phyloP scores from a whole-genome alignment of 768 basidiomycete genomes.

The Mycena olivaceomarginata region DNA sequence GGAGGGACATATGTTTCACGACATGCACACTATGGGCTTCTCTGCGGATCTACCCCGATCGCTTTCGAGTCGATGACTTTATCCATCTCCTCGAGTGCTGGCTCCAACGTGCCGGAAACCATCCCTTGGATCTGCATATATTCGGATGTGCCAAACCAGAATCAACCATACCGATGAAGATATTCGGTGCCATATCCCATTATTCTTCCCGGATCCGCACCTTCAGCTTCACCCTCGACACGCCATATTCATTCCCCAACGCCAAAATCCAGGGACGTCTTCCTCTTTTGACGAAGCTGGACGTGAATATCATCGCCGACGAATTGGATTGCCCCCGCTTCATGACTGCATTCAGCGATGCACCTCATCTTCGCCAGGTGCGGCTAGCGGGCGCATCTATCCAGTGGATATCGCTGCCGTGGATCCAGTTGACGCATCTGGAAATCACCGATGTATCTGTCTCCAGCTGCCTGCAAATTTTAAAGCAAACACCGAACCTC shows the following conservation, averaged over 20 bases:
- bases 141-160: background rate
- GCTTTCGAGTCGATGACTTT: background rate
- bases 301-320: background rate
- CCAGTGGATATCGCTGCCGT: constrained; percentile 19
- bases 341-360: constrained; percentile 14
- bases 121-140: constrained; percentile 11
- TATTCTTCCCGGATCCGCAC: background rate
- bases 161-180: background rate
- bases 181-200: background rate
- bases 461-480: background rate
- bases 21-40: constrained; percentile 1
- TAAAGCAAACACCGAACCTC: constrained; percentile 13
- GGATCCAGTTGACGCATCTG: constrained; percentile 29
- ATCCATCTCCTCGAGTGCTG: constrained; percentile 9
- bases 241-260: background rate
- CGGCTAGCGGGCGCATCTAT: background rate
- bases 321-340: background rate
- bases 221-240: constrained; percentile 8
- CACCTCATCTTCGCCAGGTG: constrained; percentile 28
- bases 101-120: constrained; percentile 24
- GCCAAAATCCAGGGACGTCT: background rate
- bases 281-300: constrained; percentile 10
- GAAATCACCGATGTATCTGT: background rate
- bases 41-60: constrained; percentile 6
- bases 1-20: constrained; percentile 28